phyloP scores from a whole-genome alignment of 371 early-diverging fungal species.

The Neoconidiobolus thromboides region DNA sequence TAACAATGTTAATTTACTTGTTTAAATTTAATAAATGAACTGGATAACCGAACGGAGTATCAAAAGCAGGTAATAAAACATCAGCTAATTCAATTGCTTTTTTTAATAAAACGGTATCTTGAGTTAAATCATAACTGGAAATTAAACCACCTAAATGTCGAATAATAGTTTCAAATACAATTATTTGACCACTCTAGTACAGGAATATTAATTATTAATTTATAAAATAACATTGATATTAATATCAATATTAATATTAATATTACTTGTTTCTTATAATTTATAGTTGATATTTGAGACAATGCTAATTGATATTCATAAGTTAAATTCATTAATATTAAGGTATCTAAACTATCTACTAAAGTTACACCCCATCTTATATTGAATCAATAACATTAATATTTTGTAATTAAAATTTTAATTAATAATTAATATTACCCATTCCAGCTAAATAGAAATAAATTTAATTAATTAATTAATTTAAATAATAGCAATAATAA shows the following conservation, averaged over 20 bases:
- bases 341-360: conserved; percentile 70
- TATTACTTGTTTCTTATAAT: conserved; percentile 17
- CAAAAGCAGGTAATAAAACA: conserved; percentile 30
- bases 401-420: too few relatives aligned
- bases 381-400: not conserved
- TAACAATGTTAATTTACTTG: not conserved
- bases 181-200: conserved; percentile 15
- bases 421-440: not conserved
- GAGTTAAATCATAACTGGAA: conserved; percentile 27
- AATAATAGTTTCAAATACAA: conserved; percentile 57
- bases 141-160: conserved; percentile 50
- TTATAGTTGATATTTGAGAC: conserved; percentile 23
- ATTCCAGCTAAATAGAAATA: not conserved
- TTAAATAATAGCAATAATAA: too few relatives aligned
- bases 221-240: not conserved
- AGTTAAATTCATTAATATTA: conserved; percentile 51
- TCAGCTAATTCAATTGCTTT: conserved; percentile 31
- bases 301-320: conserved; percentile 14
- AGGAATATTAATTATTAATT: conserved; percentile 19
- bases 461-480: not conserved
- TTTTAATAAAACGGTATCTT: conserved; percentile 14
- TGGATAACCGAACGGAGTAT: conserved; percentile 37
- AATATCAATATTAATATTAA: conserved; percentile 6
- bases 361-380: conserved; percentile 42
- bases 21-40: conserved; percentile 14